These are phyloP conservation scores for Castanea mollissima DNA, from an alignment of 306 rosid species.

Conservation along the genomic window DNA sequence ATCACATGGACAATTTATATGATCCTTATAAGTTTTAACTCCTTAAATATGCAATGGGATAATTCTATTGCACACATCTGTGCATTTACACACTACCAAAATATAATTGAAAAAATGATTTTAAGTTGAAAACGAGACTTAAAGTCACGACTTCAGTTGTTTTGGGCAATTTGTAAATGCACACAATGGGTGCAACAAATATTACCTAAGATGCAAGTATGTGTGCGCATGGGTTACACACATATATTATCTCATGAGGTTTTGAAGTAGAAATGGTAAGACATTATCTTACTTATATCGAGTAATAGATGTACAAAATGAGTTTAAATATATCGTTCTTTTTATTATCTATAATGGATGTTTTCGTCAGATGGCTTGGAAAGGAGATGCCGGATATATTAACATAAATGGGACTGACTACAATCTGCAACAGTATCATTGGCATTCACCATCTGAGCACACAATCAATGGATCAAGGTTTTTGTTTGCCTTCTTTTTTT, in stretches of 20 bases:
- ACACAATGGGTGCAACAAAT: background rate
- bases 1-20: background rate
- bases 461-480: slow-evolving; percentile 61
- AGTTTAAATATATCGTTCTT: background rate
- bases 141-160: too few relatives aligned
- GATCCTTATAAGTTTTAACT: background rate
- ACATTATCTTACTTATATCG: too few relatives aligned
- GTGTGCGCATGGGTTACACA: background rate
- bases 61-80: background rate
- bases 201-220: background rate
- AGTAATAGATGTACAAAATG: background rate
- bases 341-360: background rate
- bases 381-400: slow-evolving; percentile 56
- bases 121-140: too few relatives aligned
- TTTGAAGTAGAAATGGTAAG: too few relatives aligned
- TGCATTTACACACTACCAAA: background rate
- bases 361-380: slow-evolving; percentile 58
- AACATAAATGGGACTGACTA: slow-evolving; percentile 55
- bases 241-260: background rate
- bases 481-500: background rate
- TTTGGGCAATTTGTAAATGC: background rate
- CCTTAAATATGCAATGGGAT: background rate
- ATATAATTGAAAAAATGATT: too few relatives aligned
- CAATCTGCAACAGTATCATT: slow-evolving; percentile 58
- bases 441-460: slow-evolving; percentile 92